Conservation (phyloP, 192 early-diverging fungal genomes). For the Spizellomyces sp. region DNA sequence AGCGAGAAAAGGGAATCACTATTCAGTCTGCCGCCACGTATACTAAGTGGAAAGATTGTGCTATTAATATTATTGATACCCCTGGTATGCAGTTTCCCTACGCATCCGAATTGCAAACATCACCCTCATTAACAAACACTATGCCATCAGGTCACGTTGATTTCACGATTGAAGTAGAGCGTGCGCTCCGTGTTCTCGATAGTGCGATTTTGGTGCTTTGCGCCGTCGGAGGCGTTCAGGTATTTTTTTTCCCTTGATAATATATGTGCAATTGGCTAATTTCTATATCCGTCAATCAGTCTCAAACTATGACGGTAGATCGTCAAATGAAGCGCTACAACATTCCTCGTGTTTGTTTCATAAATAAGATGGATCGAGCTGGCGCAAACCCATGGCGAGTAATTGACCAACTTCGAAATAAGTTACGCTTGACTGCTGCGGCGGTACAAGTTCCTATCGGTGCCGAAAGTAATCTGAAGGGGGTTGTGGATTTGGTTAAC, state of each 20-base stretch:
- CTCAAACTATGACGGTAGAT: slow-evolving; percentile 87
- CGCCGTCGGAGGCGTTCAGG: slow-evolving; percentile 90
- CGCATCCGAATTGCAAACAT: background rate
- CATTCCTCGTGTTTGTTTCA: slow-evolving; percentile 87
- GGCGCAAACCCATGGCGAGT: slow-evolving; percentile 69
- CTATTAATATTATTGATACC: slow-evolving; percentile 94
- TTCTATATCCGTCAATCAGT: slow-evolving; percentile 48
- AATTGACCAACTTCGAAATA: slow-evolving; percentile 61
- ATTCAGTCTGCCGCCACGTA: slow-evolving; percentile 96
- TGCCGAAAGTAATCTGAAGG: slow-evolving; percentile 80
- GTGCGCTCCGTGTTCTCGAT: slow-evolving; percentile 90
- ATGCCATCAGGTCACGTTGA: slow-evolving; percentile 69
- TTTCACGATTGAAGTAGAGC: slow-evolving; percentile 96
- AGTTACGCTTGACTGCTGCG: slow-evolving; percentile 51
- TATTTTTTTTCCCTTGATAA: slow-evolving; percentile 29
- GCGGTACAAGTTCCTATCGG: slow-evolving; percentile 71
- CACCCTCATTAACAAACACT: slow-evolving; percentile 44
- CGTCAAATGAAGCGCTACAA: slow-evolving; percentile 81
- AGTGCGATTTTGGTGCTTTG: slow-evolving; percentile 92
- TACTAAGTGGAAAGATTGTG: slow-evolving; percentile 64
- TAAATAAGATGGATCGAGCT: slow-evolving; percentile 95
- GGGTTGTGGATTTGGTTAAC: slow-evolving; percentile 88
- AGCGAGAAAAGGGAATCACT: slow-evolving; percentile 97
- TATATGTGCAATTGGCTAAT: slow-evolving; percentile 2
- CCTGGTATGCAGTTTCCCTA: slow-evolving; percentile 58